Evolutionary conservation across 164 flowering plant genomes (phyloP), one percentile per base, ranked within the genome.

Genomic region (Chloranthus sessilifolius): DNA sequence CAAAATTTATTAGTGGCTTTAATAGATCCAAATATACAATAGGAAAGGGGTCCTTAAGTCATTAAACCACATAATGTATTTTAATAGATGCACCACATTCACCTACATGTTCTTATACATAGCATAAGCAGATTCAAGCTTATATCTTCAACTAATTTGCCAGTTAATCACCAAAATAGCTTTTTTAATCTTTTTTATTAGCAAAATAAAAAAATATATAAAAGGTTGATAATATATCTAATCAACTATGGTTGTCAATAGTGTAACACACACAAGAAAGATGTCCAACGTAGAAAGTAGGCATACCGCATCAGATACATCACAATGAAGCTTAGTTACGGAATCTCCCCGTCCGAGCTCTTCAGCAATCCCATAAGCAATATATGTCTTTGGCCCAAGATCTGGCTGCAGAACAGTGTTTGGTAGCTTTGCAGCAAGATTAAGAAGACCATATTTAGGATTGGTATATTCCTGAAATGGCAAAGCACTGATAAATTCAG

Each of bases 321-420:
- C 88, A 28, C 85, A 82, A 25, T 79, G 88, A 57, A 81, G 80
- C 69, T 79, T 81, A 24, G 82, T 79, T 6, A 81, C 82, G 43
- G 88, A 81, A 43, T 81, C 88, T 16, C 80, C 88, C 48, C 82
- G 66, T 5, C 84, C 88, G 26, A 81, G 75, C 55, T 81, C 88
- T 34, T 68, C 52, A 25, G 60, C 36, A 60, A 66, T 19, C 41
- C 88, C 88, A 66, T 78, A 79, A 40, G 82, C 88, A 66, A 81
- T 76, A 52, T 79, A 79, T 5, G 82, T 66, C 65, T 81, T 81
- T 31, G 88, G 88, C 41, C 88, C 88, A 72, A 81, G 35, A 38
- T 81, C 88, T 16, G 84, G 88, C 55, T 70, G 74, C 54, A 82
- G 31, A 20, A 45, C 36, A 0, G 42, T 3, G 20, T 52, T 1